Evolutionary conservation across 257 asterid genomes (phyloP).

Genomic region (Gardenia jasminoides): DNA sequence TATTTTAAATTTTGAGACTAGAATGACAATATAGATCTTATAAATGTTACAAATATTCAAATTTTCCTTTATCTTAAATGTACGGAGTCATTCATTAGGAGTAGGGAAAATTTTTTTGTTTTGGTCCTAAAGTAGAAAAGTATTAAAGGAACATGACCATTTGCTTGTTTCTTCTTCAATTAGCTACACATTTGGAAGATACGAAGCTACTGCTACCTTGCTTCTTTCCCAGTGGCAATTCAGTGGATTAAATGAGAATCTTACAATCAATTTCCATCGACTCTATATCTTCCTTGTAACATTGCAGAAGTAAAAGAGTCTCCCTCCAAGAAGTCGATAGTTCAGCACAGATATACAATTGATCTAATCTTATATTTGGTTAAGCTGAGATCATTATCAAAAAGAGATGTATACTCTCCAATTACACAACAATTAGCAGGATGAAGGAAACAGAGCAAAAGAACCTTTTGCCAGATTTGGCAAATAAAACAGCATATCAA

Average conservation of each 20-base stretch:
- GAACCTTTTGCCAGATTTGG: not conserved
- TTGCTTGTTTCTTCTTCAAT: not conserved
- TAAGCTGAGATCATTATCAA: not conserved
- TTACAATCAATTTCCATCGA: not conserved
- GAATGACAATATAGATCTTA: not conserved
- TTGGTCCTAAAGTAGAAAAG: no score
- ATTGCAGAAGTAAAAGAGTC: not conserved
- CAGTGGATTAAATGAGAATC: not conserved
- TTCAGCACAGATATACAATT: not conserved
- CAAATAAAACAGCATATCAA: not conserved
- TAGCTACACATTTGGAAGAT: not conserved
- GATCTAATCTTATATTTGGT: not conserved
- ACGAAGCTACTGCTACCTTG: not conserved
- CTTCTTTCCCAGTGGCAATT: not conserved
- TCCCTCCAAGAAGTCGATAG: not conserved
- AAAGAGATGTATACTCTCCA: not conserved
- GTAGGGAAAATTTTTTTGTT: no score
- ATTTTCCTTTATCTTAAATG: no score
- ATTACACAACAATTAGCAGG: not conserved
- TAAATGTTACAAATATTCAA: no score
- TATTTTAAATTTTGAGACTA: not conserved
- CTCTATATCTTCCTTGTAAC: not conserved
- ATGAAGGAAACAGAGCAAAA: not conserved
- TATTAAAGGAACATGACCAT: no score
- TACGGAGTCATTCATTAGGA: no score